Evolutionary conservation across 768 basidiomycete species (phyloP).

Genomic region (Kwoniella botswanensis): DNA sequence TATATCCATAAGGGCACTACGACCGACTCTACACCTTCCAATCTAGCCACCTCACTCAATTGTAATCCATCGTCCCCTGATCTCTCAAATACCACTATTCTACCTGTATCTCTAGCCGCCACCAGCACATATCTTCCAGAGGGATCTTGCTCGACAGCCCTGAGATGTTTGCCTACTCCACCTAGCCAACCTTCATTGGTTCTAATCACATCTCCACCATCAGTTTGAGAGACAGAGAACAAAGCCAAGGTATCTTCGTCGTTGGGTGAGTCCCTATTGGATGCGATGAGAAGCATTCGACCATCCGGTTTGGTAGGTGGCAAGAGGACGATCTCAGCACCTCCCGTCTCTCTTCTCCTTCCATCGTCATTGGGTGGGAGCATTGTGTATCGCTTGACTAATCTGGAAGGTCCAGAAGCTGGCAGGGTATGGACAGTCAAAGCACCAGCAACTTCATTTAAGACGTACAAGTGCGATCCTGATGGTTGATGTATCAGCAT

Average conservation of each 20-base stretch:
- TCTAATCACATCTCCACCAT: conserved; percentile 24
- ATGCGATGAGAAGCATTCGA: conserved; percentile 30
- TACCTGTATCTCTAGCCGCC: conserved; percentile 34
- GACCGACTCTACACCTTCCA: conserved; percentile 25
- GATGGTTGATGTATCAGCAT: not conserved
- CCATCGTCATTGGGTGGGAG: conserved; percentile 29
- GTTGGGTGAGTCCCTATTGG: conserved; percentile 40
- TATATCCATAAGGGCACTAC: conserved; percentile 39
- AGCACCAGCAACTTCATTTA: conserved; percentile 37
- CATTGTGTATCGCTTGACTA: conserved; percentile 31
- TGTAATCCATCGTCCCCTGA: conserved; percentile 23
- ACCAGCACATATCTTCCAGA: conserved; percentile 29
- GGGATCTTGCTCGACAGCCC: conserved; percentile 26
- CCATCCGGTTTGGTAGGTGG: conserved; percentile 21
- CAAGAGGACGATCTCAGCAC: conserved; percentile 36
- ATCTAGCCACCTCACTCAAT: conserved; percentile 33
- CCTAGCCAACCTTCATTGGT: conserved; percentile 19
- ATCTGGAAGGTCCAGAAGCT: conserved; percentile 3
- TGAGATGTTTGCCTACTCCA: conserved; percentile 29
- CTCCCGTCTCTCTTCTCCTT: conserved; percentile 15
- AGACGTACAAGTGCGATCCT: conserved; percentile 36
- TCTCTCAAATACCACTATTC: conserved; percentile 30
- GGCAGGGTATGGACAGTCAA: conserved; percentile 31
- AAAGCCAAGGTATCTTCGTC: conserved; percentile 37
- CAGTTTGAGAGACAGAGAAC: conserved; percentile 26